These are phyloP conservation scores for Fusarium stilboides DNA, from an alignment of 2,329 filamentous ascomycete species.

Conservation along the genomic window DNA sequence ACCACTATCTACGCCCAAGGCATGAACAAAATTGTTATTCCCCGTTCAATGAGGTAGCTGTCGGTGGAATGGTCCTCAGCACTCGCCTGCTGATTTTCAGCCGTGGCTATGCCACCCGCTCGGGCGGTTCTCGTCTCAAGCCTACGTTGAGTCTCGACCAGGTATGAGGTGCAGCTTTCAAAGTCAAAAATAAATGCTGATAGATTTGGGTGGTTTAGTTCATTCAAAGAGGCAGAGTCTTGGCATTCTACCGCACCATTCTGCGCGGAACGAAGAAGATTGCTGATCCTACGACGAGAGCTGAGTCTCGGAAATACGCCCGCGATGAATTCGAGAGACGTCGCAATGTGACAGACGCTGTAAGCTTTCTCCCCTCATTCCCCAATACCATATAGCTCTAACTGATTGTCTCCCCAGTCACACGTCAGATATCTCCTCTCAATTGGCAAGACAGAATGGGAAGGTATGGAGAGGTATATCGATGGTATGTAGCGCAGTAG, in stretches of 20 bases:
- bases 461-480: slow-evolving; percentile 68
- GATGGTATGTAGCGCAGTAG: slow-evolving; percentile 55
- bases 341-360: slow-evolving; percentile 69
- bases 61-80: slow-evolving; percentile 49
- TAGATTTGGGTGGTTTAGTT: slow-evolving; percentile 61
- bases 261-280: slow-evolving; percentile 70
- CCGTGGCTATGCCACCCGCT: slow-evolving; percentile 56
- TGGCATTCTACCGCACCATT: slow-evolving; percentile 72
- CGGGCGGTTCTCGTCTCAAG: slow-evolving; percentile 52
- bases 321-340: slow-evolving; percentile 75
- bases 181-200: slow-evolving; percentile 20
- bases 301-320: slow-evolving; percentile 71
- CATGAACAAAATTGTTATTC: slow-evolving; percentile 23
- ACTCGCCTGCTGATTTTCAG: slow-evolving; percentile 48
- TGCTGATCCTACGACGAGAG: slow-evolving; percentile 63
- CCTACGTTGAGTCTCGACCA: slow-evolving; percentile 70
- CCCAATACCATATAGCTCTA: slow-evolving; percentile 4
- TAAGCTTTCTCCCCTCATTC: slow-evolving; percentile 53
- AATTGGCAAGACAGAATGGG: slow-evolving; percentile 77
- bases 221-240: slow-evolving; percentile 68
- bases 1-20: slow-evolving; percentile 3
- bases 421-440: slow-evolving; percentile 76
- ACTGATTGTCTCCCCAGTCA: slow-evolving; percentile 54
- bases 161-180: slow-evolving; percentile 56
- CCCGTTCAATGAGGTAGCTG: slow-evolving; percentile 37